Evolutionary conservation across 2,329 filamentous ascomycete species (phyloP), one percentile per base, ranked within the genome.

Genomic region (Fonsecaea multimorphosa): DNA sequence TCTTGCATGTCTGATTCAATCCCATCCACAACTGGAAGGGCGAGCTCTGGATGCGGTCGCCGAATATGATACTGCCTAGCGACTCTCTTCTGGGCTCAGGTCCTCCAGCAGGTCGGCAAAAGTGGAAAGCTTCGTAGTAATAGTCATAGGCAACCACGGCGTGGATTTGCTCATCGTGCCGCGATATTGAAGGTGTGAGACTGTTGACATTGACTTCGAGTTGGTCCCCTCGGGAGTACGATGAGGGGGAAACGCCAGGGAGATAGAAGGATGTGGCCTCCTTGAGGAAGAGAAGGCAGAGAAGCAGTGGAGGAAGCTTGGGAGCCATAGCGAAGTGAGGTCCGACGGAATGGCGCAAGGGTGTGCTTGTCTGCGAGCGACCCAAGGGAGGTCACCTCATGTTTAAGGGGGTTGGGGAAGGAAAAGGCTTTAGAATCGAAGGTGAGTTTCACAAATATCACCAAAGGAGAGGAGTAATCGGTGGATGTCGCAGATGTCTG

Each of bases 71-170:
- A 83, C 94, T 97, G 27, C 95, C 95, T 69, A 99, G 79, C 70
- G 91, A 95, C 80, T 97, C 95, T 46, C 91, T 89, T 24, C 96
- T 87, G 81, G 91, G 86, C 76, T 93, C 79, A 8, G 93, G 89
- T 1, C 92, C 92, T 67, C 84, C 88, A 63, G 90, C 81, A 1
- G 94, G 95, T 72, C 86, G 81, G 79, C 95, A 99, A 82, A 97
- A 97, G 75, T 91, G 88, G 79, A 99, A 96, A 2, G 86, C 86
- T 5, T 89, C 86, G 73, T 95, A 88, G 77, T 99, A 99, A 83
- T 99, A 98, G 80, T 98, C 94, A 84, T 91, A 99, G 3, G 94
- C 91, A 74, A 98, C 89, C 61, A 97, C 90, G n/a, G 93, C 96
- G 76, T 93, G 92, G 46, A 98, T 84, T 72, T 92, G 89, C 29